A percentile compares a stretch with the other conserved stretches of the same genome.
phyloP scores from a whole-genome alignment of 78 protist genomes.

The Reticulomyxa filosa region DNA sequence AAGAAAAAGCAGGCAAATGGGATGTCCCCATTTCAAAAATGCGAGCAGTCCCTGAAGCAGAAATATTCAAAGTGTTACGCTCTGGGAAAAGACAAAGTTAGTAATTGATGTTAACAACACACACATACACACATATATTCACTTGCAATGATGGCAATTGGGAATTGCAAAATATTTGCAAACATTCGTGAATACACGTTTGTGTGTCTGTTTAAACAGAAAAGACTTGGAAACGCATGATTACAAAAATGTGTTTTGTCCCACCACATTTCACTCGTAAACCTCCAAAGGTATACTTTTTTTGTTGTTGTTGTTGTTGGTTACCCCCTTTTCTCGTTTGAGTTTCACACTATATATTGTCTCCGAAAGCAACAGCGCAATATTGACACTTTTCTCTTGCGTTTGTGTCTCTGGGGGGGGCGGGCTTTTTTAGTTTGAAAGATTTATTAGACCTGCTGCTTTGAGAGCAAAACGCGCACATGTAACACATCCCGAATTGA shows the following conservation, averaged over 20 bases:
- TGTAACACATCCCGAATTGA: constrained; percentile 97
- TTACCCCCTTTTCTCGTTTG: not conserved
- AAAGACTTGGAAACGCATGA: constrained; percentile 92
- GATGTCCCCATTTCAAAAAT: constrained; percentile 93
- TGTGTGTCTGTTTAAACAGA: too few species aligned
- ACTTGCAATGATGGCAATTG: not conserved
- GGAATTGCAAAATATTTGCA: too few species aligned
- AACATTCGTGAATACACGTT: not conserved
- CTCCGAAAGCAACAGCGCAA: too few species aligned
- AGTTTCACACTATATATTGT: too few species aligned
- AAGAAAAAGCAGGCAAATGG: constrained; percentile 98
- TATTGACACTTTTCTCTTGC: too few species aligned
- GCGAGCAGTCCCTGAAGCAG: constrained; percentile 27
- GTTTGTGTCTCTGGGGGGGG: too few species aligned
- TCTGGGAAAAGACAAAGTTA: constrained; percentile 81
- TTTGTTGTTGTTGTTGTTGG: not conserved
- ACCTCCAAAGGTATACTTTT: not conserved
- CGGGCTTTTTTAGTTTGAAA: too few species aligned
- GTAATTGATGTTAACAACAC: not conserved
- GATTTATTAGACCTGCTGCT: constrained; percentile 91
- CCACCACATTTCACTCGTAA: not conserved
- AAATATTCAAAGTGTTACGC: constrained; percentile 76
- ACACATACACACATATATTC: not conserved
- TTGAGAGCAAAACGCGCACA: constrained; percentile 77
- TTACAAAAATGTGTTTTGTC: constrained; percentile 68